Evolutionary conservation across 805 yeast genomes (phyloP).

Genomic region (Metschnikowia lochheadii): DNA sequence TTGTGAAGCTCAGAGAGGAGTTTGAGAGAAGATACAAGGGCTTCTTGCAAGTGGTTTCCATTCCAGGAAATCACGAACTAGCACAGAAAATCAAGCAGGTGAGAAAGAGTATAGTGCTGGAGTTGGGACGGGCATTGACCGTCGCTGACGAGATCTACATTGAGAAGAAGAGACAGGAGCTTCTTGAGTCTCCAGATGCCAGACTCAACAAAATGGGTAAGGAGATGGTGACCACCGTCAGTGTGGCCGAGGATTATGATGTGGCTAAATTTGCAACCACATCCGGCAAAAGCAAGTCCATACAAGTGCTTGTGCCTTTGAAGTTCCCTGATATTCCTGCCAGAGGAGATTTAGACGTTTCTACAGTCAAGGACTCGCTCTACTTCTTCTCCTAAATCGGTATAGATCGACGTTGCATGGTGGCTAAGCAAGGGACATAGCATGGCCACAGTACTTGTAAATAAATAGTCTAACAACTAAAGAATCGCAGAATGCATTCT

Average conservation of each 20-base stretch:
- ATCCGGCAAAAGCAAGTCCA: slow-evolving; percentile 21
- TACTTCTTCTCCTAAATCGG: slow-evolving; percentile 61
- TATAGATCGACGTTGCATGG: neutral
- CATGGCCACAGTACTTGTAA: slow-evolving; percentile 1
- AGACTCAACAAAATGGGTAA: slow-evolving; percentile 46
- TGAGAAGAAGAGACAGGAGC: slow-evolving; percentile 59
- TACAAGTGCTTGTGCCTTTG: slow-evolving; percentile 61
- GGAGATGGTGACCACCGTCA: slow-evolving; percentile 65
- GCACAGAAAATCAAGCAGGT: slow-evolving; percentile 48
- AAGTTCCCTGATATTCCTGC: slow-evolving; percentile 68
- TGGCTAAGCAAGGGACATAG: neutral
- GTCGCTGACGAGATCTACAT: slow-evolving; percentile 69
- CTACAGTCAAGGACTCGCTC: slow-evolving; percentile 61
- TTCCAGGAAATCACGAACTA: slow-evolving; percentile 49
- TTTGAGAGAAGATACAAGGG: slow-evolving; percentile 76
- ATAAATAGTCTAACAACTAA: neutral
- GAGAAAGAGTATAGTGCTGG: slow-evolving; percentile 45
- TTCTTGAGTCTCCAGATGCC: slow-evolving; percentile 51
- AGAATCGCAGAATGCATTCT: neutral
- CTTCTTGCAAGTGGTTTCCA: slow-evolving; percentile 55
- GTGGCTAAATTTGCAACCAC: slow-evolving; percentile 21
- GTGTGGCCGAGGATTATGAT: slow-evolving; percentile 43
- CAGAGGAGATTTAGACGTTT: slow-evolving; percentile 81
- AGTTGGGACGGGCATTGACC: slow-evolving; percentile 53
- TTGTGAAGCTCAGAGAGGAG: slow-evolving; percentile 68